Evolutionary conservation across 106 monocot genomes (phyloP), one percentile per base, ranked within the genome.

Genomic region (Dioscorea dumetorum): DNA sequence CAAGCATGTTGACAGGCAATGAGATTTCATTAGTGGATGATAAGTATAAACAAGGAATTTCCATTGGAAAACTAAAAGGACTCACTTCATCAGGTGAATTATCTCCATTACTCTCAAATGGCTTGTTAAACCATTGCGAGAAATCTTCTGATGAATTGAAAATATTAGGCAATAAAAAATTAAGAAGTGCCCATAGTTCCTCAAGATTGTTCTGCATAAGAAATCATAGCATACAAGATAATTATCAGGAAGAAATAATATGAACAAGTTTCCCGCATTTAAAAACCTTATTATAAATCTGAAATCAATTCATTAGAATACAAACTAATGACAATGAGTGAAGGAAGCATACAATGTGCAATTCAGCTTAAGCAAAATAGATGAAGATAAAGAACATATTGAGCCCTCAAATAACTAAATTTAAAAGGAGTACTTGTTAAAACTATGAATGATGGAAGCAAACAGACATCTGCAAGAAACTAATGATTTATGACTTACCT

Each of bases 61-160:
- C 73, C 41, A 22, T 49, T 32, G 24, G 33, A 57, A 56, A 59
- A 35, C 60, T 23, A 8, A 83, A 18, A 63, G 22, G n/a, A 58
- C 82, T 75, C 78, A 92, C 97, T 81, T 99, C 81, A 76, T 99
- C 92, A 33, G 84, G 80, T 67, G 86, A 82, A 81, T 72, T 83
- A 67, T 99, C 99, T 23, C 80, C 88, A 76, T 67, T 85, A 66
- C 99, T 79, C 74, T 90, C 83, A 78, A 99, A 99, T 63, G 99
- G 99, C 64, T 99, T 99, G 71, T 99, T 99, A 68, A 99, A 99
- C 99, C 99, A 99, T 68, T 99, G 99, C 33, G 99, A 99, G 68
- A 99, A 99, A 81, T 99, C 99, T 70, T 93, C 99, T 57, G 99
- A 86, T 31, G 99, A 99, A 63, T 99, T 99, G 66, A 99, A 99